Evolutionary conservation across 1,284 basidiomycete genomes (phyloP), one percentile per base, ranked within the genome.

Genomic region (Cronartium quercuum): DNA sequence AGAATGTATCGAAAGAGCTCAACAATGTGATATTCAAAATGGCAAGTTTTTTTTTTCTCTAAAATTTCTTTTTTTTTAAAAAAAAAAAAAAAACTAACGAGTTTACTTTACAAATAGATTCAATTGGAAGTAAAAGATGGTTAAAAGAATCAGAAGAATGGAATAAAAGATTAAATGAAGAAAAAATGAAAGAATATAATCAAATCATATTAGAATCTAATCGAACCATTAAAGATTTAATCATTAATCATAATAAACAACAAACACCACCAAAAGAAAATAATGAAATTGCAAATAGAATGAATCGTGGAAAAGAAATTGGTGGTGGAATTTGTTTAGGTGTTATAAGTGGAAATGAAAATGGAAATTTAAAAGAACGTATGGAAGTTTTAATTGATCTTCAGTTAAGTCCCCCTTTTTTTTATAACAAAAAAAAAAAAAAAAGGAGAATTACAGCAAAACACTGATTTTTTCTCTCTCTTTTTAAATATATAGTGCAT

Each of bases 311-410:
- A 1, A 73, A 73, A 38, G 62, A 65, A 29, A 73, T 73, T 13
- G 62, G 61, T 0, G 44, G 44, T 24, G 69, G 69, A 13, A 73
- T 73, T 13, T 73, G 61, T 58, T 38, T 73, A 2, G 69, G 69
- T 0, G 61, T 73, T 12, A 62, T 55, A 1, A 55, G 29, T n/a
- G 15, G 5, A 34, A 40, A 24, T 2, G 29, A 2, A 42, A 40
- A 37, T 35, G 21, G 38, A 2, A 18, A 18, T 1, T 5, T n/a
- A 0, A 64, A 73, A 34, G 40, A 73, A 60, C 15, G 62, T 7
- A 73, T 65, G 62, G 69, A 73, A 57, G 69, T 58, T 15, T 41
- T 73, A 29, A 57, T 73, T 44, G 69, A 73, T 58, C 47, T 73
- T 2, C 67, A 69, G 67, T 69, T 21, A 6, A 55, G 15, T 6